These are phyloP conservation scores for Margaritispora aquatica DNA, from an alignment of 495 filamentous ascomycete genomes.

Conservation along the genomic window DNA sequence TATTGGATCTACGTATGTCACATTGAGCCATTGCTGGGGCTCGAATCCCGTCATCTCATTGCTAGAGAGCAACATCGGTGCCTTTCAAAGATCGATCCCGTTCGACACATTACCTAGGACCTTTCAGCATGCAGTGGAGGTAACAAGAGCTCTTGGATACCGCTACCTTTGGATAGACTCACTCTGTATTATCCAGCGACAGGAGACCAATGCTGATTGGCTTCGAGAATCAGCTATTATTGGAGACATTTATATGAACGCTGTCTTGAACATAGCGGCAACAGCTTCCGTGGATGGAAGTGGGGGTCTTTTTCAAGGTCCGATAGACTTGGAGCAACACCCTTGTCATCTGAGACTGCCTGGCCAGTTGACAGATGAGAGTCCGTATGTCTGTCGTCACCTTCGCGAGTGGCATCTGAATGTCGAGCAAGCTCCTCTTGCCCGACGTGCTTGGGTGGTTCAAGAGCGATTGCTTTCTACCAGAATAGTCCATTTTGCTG, in stretches of 20 bases:
- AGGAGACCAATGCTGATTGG: slow-evolving; percentile 11
- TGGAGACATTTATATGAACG: slow-evolving; percentile 15
- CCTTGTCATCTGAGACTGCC: background rate
- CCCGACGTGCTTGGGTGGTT: slow-evolving; percentile 21
- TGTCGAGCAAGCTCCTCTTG: slow-evolving; percentile 28
- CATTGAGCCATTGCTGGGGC: slow-evolving; percentile 20
- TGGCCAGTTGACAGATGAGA: background rate
- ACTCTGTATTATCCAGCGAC: slow-evolving; percentile 12
- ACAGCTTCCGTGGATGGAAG: background rate
- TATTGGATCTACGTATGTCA: background rate
- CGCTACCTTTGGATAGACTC: slow-evolving; percentile 19
- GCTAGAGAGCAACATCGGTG: background rate
- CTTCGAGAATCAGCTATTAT: slow-evolving; percentile 14
- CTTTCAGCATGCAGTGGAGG: slow-evolving; percentile 12
- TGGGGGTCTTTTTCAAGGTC: background rate
- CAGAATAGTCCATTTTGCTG: slow-evolving; percentile 15
- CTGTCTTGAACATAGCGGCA: background rate
- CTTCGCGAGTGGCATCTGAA: slow-evolving; percentile 9
- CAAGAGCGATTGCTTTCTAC: slow-evolving; percentile 11
- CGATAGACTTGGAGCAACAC: no score
- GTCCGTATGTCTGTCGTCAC: background rate
- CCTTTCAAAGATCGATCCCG: background rate
- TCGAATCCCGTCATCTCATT: background rate
- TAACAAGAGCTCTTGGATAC: slow-evolving; percentile 6
- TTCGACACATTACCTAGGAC: slow-evolving; percentile 7